Conservation (phyloP, 1,284 basidiomycete genomes). For the Ustilago curta region DNA sequence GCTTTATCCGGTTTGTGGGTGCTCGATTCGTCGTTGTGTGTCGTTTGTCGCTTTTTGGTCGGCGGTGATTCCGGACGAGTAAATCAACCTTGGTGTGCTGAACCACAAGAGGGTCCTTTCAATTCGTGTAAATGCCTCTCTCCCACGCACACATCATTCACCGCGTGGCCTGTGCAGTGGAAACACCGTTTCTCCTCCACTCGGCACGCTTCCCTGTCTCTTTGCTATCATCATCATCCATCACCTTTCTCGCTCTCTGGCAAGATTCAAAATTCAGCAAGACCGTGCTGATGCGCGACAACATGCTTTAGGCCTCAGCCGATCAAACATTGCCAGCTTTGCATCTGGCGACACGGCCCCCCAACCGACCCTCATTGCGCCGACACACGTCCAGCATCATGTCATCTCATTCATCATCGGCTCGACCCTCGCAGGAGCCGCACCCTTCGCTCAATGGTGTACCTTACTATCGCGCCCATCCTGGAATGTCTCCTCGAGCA, state of each 20-base stretch:
- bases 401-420: slow-evolving; percentile 10
- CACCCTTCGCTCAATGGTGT: slow-evolving; percentile 1
- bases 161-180: slow-evolving; percentile 5
- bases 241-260: background rate
- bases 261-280: background rate
- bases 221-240: background rate
- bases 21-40: too few species aligned
- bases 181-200: slow-evolving; percentile 1
- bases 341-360: background rate
- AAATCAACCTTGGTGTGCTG: background rate
- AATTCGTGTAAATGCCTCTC: background rate
- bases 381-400: background rate
- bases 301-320: background rate
- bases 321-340: background rate
- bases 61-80: slow-evolving; percentile 5
- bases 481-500: slow-evolving; percentile 15
- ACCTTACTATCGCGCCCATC: slow-evolving; percentile 20
- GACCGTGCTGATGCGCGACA: background rate
- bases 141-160: slow-evolving; percentile 1
- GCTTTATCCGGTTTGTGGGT: too few species aligned
- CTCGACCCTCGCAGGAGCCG: slow-evolving; percentile 3
- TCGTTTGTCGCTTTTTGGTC: too few species aligned
- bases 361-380: background rate
- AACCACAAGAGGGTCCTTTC: background rate
- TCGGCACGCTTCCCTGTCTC: background rate